phyloP scores from a whole-genome alignment of 83 land plant genomes.

The Thuja plicata region DNA sequence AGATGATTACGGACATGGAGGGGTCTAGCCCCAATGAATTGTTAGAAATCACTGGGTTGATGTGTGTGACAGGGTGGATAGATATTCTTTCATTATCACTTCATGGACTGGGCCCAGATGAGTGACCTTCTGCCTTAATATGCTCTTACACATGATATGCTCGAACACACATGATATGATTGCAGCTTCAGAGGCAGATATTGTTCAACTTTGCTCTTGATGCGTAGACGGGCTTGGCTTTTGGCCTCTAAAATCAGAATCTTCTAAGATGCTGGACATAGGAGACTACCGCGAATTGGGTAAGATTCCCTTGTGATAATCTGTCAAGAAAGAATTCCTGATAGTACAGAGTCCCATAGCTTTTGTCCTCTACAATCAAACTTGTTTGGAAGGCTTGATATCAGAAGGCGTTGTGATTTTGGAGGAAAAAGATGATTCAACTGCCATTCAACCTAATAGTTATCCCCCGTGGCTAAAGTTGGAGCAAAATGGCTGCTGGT shows the following conservation, averaged over 20 bases:
- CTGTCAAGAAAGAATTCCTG: background rate
- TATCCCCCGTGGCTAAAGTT: background rate
- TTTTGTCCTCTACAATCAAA: background rate
- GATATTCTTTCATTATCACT: background rate
- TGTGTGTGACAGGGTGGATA: background rate
- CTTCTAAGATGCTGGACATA: background rate
- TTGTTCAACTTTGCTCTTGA: background rate
- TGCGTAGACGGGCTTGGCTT: background rate
- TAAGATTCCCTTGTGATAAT: background rate
- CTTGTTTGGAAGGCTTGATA: background rate
- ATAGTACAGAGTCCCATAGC: background rate
- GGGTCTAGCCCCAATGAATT: background rate
- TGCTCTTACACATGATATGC: background rate
- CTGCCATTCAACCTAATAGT: background rate
- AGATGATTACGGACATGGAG: background rate
- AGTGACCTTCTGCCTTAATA: background rate
- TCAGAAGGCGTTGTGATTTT: background rate
- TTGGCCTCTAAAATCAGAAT: background rate
- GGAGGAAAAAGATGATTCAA: background rate
- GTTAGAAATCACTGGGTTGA: background rate
- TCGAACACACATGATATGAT: background rate
- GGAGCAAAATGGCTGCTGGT: conserved; percentile 1
- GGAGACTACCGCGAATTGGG: background rate
- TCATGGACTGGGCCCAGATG: background rate
- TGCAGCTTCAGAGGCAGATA: background rate